These are phyloP conservation scores for Amylocarpus encephaloides DNA, from an alignment of 2,329 filamentous ascomycete species.

Conservation along the genomic window DNA sequence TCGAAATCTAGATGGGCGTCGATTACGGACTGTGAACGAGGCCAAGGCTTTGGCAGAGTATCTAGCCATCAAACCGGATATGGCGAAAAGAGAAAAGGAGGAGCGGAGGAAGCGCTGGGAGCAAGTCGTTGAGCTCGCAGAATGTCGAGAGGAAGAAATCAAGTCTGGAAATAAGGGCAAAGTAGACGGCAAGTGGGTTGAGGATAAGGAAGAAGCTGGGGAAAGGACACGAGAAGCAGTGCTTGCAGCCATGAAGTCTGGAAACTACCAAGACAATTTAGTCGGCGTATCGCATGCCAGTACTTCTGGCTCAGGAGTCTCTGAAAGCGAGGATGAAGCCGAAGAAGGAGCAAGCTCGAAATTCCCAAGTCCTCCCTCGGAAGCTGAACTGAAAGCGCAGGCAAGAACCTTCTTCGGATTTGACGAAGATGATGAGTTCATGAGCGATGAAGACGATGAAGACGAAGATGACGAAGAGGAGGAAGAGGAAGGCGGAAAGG, in stretches of 20 bases:
- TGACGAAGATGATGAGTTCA: constrained; percentile 71
- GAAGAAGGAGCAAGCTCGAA: constrained; percentile 27
- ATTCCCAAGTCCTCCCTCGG: constrained; percentile 44
- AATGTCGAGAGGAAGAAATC: constrained; percentile 77
- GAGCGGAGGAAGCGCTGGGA: constrained; percentile 79
- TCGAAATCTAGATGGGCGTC: constrained; percentile 84
- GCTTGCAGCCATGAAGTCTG: constrained; percentile 60
- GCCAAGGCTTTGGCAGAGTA: constrained; percentile 95
- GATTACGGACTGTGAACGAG: constrained; percentile 86
- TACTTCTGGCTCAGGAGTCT: constrained; percentile 33
- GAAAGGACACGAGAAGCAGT: constrained; percentile 78
- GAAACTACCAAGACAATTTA: constrained; percentile 55
- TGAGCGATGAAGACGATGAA: constrained; percentile 63
- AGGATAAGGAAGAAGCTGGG: constrained; percentile 84
- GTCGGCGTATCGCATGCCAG: constrained; percentile 35
- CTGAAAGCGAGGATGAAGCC: constrained; percentile 30
- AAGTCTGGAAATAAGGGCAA: constrained; percentile 64
- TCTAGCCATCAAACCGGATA: constrained; percentile 89
- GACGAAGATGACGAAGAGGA: constrained; percentile 40
- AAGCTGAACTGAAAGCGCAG: constrained; percentile 32
- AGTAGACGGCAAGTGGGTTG: constrained; percentile 88
- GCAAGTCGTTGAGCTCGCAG: constrained; percentile 77
- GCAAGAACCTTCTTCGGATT: constrained; percentile 63
- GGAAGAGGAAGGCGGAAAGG: constrained; percentile 12
- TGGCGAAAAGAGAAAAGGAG: constrained; percentile 92